phyloP scores from a whole-genome alignment of 768 basidiomycete genomes.

The Trametes cinnabarina region DNA sequence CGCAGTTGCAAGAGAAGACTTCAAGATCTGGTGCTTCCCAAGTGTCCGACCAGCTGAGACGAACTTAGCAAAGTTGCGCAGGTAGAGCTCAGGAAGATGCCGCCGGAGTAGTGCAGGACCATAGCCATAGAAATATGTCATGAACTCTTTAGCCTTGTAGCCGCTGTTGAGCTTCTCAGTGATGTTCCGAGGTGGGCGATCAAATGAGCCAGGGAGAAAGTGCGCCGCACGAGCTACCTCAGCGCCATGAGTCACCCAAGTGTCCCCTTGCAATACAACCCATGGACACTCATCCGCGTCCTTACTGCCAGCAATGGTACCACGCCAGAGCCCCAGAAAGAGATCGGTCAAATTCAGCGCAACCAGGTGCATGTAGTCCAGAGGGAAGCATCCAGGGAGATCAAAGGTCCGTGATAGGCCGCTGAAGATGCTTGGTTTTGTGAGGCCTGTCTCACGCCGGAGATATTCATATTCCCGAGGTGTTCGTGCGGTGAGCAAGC shows the following conservation, averaged over 20 bases:
- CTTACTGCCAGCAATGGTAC: conserved; percentile 23
- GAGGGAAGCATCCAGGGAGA: conserved; percentile 31
- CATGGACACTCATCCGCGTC: conserved; percentile 32
- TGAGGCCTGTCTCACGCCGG: conserved; percentile 33
- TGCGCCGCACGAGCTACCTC: conserved; percentile 24
- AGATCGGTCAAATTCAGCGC: conserved; percentile 38
- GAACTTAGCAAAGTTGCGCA: conserved; percentile 27
- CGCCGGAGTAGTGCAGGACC: conserved; percentile 23
- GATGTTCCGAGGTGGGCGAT: conserved; percentile 39
- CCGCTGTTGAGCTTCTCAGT: conserved; percentile 38
- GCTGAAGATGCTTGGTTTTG: conserved; percentile 35
- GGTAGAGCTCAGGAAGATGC: conserved; percentile 21
- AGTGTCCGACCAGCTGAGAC: conserved; percentile 24
- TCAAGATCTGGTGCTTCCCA: conserved; percentile 17
- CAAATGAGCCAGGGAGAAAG: conserved; percentile 37
- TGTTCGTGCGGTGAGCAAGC: neutral
- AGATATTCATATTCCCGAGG: conserved; percentile 20
- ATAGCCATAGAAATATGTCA: conserved; percentile 21
- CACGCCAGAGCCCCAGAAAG: conserved; percentile 33
- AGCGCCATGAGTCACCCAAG: conserved; percentile 39
- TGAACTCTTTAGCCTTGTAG: conserved; percentile 32
- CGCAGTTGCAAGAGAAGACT: conserved; percentile 24
- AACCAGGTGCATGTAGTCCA: conserved; percentile 40
- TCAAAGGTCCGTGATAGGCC: conserved; percentile 26
- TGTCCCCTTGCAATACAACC: conserved; percentile 18